A percentile compares a stretch with the other conserved stretches of the same genome.
phyloP scores from a whole-genome alignment of 768 basidiomycete genomes.

The Hebeloma cylindrosporum region DNA sequence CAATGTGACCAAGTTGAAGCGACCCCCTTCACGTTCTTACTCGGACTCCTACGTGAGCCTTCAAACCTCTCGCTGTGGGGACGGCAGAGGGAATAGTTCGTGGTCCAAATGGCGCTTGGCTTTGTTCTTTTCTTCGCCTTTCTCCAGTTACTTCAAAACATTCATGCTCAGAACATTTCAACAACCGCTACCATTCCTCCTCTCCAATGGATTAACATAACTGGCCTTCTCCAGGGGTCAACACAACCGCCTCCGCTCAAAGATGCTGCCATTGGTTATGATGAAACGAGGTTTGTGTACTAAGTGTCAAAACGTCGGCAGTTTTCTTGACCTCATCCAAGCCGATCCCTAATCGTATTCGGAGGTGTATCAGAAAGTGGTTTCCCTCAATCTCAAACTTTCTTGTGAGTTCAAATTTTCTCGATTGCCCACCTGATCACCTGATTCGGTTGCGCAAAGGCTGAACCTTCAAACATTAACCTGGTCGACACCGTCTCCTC shows the following conservation, averaged over 20 bases:
- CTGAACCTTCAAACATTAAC: constrained; percentile 59
- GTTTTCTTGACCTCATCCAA: not conserved
- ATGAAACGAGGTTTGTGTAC: constrained; percentile 48
- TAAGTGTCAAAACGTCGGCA: too few species aligned
- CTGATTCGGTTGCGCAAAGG: constrained; percentile 34
- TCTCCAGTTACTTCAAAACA: constrained; percentile 26
- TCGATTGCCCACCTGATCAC: constrained; percentile 1
- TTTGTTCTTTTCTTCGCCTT: constrained; percentile 25
- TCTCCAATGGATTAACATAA: constrained; percentile 76
- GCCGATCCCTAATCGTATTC: constrained; percentile 64
- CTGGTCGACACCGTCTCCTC: constrained; percentile 61
- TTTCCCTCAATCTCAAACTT: constrained; percentile 62
- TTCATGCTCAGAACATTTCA: constrained; percentile 49
- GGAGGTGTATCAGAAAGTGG: constrained; percentile 73
- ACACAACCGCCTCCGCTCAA: constrained; percentile 61
- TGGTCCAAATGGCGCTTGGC: constrained; percentile 32
- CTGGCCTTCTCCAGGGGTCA: constrained; percentile 53
- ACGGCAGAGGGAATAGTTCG: constrained; percentile 6
- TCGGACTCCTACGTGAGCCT: too few species aligned
- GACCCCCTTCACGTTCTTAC: not conserved
- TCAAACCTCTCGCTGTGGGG: too few species aligned
- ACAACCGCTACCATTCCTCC: constrained; percentile 58
- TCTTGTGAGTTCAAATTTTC: constrained; percentile 48
- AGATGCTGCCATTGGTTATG: constrained; percentile 69
- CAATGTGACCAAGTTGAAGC: not conserved